Conservation (phyloP, 1,284 basidiomycete genomes). For the Peniophora sp. region DNA sequence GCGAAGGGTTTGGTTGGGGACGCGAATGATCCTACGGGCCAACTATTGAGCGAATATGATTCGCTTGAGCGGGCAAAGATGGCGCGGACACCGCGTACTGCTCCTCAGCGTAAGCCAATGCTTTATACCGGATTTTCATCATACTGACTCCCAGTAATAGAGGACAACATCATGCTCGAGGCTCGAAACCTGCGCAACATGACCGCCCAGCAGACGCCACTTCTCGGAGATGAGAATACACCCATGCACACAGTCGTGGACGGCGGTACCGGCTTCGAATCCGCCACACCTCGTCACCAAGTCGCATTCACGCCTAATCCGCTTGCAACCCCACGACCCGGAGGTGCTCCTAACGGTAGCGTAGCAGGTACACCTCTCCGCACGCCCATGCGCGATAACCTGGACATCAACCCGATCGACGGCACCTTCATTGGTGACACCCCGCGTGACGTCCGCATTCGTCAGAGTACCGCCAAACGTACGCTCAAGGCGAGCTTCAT, state of each 20-base stretch:
- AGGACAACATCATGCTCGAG: slow-evolving; percentile 91
- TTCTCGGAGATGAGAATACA: slow-evolving; percentile 96
- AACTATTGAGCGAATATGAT: slow-evolving; percentile 88
- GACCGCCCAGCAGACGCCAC: slow-evolving; percentile 86
- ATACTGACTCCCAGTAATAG: slow-evolving; percentile 31
- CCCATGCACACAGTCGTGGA: slow-evolving; percentile 69
- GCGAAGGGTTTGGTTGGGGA: slow-evolving; percentile 79
- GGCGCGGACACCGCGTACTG: slow-evolving; percentile 89
- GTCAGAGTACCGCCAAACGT: slow-evolving; percentile 56
- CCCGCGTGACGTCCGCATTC: slow-evolving; percentile 67
- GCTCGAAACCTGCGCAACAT: slow-evolving; percentile 93
- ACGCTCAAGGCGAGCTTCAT: slow-evolving; percentile 79
- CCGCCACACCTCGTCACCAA: slow-evolving; percentile 85
- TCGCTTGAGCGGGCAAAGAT: slow-evolving; percentile 81
- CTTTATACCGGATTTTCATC: not conserved
- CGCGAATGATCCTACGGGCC: slow-evolving; percentile 78
- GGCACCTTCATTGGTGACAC: slow-evolving; percentile 55
- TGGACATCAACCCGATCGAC: slow-evolving; percentile 79
- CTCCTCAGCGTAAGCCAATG: slow-evolving; percentile 67
- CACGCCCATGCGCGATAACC: slow-evolving; percentile 87
- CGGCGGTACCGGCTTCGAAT: slow-evolving; percentile 83
- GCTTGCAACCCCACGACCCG: slow-evolving; percentile 71
- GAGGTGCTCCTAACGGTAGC: slow-evolving; percentile 49
- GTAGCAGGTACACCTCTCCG: slow-evolving; percentile 72
- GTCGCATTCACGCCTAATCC: slow-evolving; percentile 94